A percentile compares a stretch with the other conserved stretches of the same genome.
phyloP scores from a whole-genome alignment of 495 filamentous ascomycete genomes.

The Chaetomium cochliodes region DNA sequence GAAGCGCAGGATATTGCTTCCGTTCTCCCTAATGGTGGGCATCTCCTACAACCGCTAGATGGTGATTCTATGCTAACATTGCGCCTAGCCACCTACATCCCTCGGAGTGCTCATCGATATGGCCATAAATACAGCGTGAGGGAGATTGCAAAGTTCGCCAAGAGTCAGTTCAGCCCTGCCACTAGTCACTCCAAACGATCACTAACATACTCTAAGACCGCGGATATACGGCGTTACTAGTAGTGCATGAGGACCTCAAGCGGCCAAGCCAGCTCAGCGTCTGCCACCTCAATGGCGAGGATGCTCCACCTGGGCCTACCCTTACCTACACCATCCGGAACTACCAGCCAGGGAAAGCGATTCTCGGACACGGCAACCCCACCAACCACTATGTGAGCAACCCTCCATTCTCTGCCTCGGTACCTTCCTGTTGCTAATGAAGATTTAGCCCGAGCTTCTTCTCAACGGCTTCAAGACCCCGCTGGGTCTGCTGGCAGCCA shows the following conservation, averaged over 20 bases:
- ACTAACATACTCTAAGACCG: conserved; percentile 46
- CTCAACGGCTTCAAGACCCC: conserved; percentile 95
- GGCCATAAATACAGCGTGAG: conserved; percentile 82
- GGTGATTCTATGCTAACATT: conserved; percentile 22
- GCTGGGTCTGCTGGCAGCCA: conserved; percentile 83
- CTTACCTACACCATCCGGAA: conserved; percentile 71
- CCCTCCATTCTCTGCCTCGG: background rate
- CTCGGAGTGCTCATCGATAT: conserved; percentile 73
- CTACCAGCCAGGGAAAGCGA: conserved; percentile 77
- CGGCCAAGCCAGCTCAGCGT: conserved; percentile 72
- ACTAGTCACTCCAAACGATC: too few species aligned
- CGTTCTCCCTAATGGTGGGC: conserved; percentile 70
- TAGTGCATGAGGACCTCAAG: conserved; percentile 85
- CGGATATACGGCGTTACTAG: conserved; percentile 73
- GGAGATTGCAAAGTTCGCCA: conserved; percentile 84
- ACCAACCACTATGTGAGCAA: conserved; percentile 67
- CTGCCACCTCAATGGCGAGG: conserved; percentile 61
- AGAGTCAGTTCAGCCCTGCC: conserved; percentile 37
- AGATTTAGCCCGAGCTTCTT: conserved; percentile 71
- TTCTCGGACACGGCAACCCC: conserved; percentile 84
- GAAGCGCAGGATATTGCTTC: conserved; percentile 73
- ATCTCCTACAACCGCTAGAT: too few species aligned
- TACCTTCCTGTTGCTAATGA: conserved; percentile 16
- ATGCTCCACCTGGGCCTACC: conserved; percentile 69
- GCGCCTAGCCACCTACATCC: conserved; percentile 65